Evolutionary conservation across 768 basidiomycete genomes (phyloP), one percentile per base, ranked within the genome.

Genomic region (Lactarius evosmus): DNA sequence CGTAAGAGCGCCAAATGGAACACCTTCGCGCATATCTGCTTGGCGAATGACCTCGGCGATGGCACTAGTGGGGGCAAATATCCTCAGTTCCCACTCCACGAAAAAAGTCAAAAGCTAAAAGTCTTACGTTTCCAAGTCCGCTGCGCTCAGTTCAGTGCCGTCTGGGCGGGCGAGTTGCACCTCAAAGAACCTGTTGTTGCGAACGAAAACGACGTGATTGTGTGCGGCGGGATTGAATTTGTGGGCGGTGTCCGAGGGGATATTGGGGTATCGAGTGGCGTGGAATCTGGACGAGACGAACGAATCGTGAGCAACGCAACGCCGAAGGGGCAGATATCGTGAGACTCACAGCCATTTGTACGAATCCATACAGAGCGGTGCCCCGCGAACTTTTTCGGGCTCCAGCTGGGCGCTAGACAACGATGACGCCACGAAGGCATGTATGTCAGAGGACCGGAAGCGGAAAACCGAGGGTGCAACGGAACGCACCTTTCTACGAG

Each of bases 171-270:
- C 78, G 1, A 97, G 84, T 4, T 89, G 79, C 8, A 99, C 89
- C 70, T 89, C 80, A 76, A 84, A 99, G 75, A 95, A 95, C 69
- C 86, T 85, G 79, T 96, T 95, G 77, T 95, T 95, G 60, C 95
- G 85, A 36, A 98, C 74, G 61, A 96, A 92, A 36, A 95, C 85
- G 72, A 97, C 82, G 76, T 98, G 95, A 68, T 97, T 91, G 76
- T 96, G 82, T 16, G 78, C 74, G 53, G 76, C 74, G 1, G 89
- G 77, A 69, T 91, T 83, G 73, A 93, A 96, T 75, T 94, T 95
- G 59, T 76, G 76, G 7, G 92, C 93, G 0, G 86, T 89, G 71
- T 98, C 97, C 4, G 85, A 83, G 0, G 91, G 90, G 66, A 89
- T 86, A 56, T 79, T 80, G 4, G 97, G 97, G 74, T 93, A 88